Conservation (phyloP, 192 early-diverging fungal species). For the Pilobolus umbonatus region DNA sequence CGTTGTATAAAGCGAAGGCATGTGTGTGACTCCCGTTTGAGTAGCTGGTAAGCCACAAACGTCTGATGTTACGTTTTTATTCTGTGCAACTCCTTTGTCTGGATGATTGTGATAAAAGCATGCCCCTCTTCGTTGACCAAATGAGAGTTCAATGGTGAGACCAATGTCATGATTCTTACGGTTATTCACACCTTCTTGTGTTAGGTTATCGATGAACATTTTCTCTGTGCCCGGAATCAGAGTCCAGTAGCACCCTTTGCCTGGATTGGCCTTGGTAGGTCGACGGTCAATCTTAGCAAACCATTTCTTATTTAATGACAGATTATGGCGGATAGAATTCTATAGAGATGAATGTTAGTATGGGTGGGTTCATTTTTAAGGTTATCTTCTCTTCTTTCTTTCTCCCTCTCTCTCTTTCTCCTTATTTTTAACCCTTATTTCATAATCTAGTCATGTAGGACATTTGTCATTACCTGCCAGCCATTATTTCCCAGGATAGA, state of each 20-base stretch:
- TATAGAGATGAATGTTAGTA: conserved; percentile 29
- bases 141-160: conserved; percentile 19
- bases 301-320: conserved; percentile 73
- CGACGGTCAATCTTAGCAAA: conserved; percentile 74
- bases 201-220: conserved; percentile 28
- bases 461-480: conserved; percentile 71
- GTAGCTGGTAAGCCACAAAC: not conserved
- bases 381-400: not conserved
- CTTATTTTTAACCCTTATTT: too few relatives aligned
- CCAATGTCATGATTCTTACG: conserved; percentile 24
- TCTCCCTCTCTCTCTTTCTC: not conserved
- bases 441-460: not conserved
- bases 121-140: not conserved
- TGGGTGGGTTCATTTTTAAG: not conserved
- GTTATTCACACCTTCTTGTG: conserved; percentile 13
- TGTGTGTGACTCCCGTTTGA: not conserved
- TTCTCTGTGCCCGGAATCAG: conserved; percentile 33
- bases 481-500: conserved; percentile 55
- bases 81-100: too few relatives aligned
- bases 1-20: conserved; percentile 18
- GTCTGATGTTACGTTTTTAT: not conserved
- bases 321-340: conserved; percentile 90
- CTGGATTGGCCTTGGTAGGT: conserved; percentile 53
- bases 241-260: conserved; percentile 69
- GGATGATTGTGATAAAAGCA: not conserved